Conservation (phyloP, 1,284 basidiomycete genomes). For the Ganoderma resinaceum region DNA sequence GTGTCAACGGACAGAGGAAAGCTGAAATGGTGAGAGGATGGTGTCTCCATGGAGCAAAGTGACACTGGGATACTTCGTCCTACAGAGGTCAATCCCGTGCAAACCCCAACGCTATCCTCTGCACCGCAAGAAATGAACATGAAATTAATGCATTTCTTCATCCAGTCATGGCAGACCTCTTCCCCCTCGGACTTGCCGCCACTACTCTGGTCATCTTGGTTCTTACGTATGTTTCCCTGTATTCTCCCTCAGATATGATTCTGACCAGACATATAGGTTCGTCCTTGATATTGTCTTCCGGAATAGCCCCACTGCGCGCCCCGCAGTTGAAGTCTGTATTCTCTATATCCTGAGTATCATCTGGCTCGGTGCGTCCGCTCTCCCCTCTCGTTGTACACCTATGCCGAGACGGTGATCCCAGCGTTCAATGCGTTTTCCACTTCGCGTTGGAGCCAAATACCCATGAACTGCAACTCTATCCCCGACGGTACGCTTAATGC, state of each 20-base stretch:
- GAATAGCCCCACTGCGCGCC: constrained; percentile 52
- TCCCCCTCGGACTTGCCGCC: constrained; percentile 64
- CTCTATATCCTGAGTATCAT: constrained; percentile 54
- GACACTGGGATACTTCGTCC: no score
- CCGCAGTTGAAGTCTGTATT: constrained; percentile 55
- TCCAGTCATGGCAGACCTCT: constrained; percentile 61
- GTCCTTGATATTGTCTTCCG: constrained; percentile 49
- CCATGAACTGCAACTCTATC: constrained; percentile 55
- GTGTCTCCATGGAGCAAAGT: no score
- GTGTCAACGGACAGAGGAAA: not conserved
- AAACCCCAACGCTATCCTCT: not conserved
- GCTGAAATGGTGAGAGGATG: not conserved
- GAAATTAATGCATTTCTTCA: not conserved
- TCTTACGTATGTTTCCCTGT: constrained; percentile 44
- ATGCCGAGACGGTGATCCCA: constrained; percentile 28
- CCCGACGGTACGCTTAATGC: constrained; percentile 48
- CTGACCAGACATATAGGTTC: constrained; percentile 41
- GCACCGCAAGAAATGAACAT: not conserved
- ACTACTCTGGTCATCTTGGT: constrained; percentile 53
- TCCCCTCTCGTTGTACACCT: not conserved
- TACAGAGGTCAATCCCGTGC: not conserved
- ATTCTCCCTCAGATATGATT: not conserved
- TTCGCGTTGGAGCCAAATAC: constrained; percentile 57
- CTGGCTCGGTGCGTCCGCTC: constrained; percentile 55
- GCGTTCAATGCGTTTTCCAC: constrained; percentile 69